Conservation (phyloP, 352 stramenopile species). For the Globisporangium nodosum region DNA sequence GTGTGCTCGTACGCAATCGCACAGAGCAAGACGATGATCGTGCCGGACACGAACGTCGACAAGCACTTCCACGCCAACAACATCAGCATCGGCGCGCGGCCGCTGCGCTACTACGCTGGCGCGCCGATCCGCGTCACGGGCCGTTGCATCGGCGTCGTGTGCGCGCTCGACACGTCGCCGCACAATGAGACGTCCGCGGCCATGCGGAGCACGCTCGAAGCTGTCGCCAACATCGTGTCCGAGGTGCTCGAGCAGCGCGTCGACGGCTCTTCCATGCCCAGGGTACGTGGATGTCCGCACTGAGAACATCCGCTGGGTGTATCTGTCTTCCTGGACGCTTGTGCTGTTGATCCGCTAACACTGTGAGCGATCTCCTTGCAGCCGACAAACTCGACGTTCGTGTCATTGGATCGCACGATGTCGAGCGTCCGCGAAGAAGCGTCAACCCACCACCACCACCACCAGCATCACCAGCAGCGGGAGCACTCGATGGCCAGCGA, state of each 20-base stretch:
- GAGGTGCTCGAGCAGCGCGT: conserved; percentile 75
- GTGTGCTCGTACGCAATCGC: conserved; percentile 40
- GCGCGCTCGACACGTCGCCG: conserved; percentile 48
- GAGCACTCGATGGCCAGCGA: conserved; percentile 6
- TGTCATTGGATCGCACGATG: conserved; percentile 6
- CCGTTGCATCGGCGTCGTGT: conserved; percentile 63
- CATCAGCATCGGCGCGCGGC: conserved; percentile 27
- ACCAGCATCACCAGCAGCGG: neutral
- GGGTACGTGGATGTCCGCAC: conserved; percentile 6
- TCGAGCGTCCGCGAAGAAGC: conserved; percentile 1
- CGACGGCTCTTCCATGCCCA: conserved; percentile 10
- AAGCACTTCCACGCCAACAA: conserved; percentile 65
- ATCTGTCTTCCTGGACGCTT: neutral
- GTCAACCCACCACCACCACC: neutral
- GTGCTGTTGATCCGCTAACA: neutral
- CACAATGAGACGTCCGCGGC: conserved; percentile 39
- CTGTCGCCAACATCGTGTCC: conserved; percentile 74
- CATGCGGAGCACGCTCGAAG: conserved; percentile 70
- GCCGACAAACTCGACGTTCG: conserved; percentile 10
- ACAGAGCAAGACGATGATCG: conserved; percentile 50
- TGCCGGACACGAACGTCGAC: conserved; percentile 54
- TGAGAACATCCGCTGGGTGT: neutral
- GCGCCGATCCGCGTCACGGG: conserved; percentile 48
- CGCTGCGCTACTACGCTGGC: conserved; percentile 63
- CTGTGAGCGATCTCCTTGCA: neutral